These are phyloP conservation scores for Termitomyces sp. DNA, from an alignment of 1,284 basidiomycete species.

Conservation along the genomic window DNA sequence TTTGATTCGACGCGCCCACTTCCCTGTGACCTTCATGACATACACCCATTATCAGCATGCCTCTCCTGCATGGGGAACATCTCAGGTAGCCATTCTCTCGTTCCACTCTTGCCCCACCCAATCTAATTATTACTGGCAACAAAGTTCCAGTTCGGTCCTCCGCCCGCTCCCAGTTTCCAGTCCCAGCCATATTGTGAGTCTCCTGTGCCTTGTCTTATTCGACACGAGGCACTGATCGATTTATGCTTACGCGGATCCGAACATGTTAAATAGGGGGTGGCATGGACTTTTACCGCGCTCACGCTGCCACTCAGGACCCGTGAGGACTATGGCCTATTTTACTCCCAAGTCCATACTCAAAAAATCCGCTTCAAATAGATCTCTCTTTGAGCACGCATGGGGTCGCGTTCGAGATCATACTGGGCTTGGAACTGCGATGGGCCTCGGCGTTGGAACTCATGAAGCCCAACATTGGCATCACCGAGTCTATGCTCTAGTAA, in stretches of 20 bases:
- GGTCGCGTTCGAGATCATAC: conserved; percentile 42
- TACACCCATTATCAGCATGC: conserved; percentile 40
- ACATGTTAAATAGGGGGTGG: conserved; percentile 44
- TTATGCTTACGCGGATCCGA: background rate
- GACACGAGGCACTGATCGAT: conserved; percentile 16
- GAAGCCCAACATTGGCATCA: conserved; percentile 58
- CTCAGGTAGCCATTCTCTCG: conserved; percentile 30
- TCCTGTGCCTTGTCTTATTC: conserved; percentile 13
- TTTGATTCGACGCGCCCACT: conserved; percentile 6
- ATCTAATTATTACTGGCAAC: conserved; percentile 12
- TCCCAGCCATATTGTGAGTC: conserved; percentile 51
- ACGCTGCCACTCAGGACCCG: conserved; percentile 51
- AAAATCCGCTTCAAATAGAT: conserved; percentile 29
- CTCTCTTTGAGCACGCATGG: conserved; percentile 55
- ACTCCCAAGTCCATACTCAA: conserved; percentile 15
- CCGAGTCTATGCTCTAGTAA: conserved; percentile 52
- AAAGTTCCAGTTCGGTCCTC: conserved; percentile 48
- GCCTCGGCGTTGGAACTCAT: conserved; percentile 43
- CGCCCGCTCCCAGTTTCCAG: conserved; percentile 52
- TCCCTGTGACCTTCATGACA: conserved; percentile 13
- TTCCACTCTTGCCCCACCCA: conserved; percentile 5
- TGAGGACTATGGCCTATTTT: conserved; percentile 32
- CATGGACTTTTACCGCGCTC: conserved; percentile 57
- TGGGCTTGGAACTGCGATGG: conserved; percentile 21
- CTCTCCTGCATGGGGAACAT: conserved; percentile 45